Evolutionary conservation across 129 eudicot genomes (phyloP).

Genomic region (Chrysanthemum seticuspe): DNA sequence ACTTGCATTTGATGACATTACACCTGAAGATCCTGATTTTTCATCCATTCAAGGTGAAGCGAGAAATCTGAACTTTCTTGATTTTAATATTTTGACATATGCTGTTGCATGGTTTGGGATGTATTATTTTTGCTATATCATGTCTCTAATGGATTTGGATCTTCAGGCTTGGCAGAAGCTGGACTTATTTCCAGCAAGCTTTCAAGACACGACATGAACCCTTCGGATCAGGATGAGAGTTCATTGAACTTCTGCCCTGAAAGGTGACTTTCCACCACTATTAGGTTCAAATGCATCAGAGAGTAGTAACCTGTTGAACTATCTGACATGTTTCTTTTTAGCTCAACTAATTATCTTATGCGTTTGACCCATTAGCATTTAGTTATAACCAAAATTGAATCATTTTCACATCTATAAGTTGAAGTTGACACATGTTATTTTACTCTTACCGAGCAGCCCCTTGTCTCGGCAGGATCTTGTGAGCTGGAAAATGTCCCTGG

Average conservation of each 20-base stretch:
- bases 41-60: slow-evolving; percentile 83
- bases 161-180: slow-evolving; percentile 95
- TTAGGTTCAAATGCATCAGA: slow-evolving; percentile 83
- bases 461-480: slow-evolving; percentile 97
- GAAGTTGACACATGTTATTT: too few species aligned
- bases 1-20: slow-evolving; percentile 93
- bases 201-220: slow-evolving; percentile 71
- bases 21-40: slow-evolving; percentile 94
- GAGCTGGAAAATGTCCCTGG: slow-evolving; percentile 94
- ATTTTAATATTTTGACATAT: neutral
- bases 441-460: slow-evolving; percentile 45
- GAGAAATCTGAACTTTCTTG: slow-evolving; percentile 7
- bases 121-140: neutral
- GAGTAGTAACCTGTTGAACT: slow-evolving; percentile 13
- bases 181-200: slow-evolving; percentile 96
- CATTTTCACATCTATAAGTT: too few species aligned
- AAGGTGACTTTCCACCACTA: slow-evolving; percentile 65
- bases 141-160: slow-evolving; percentile 21
- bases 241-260: slow-evolving; percentile 70
- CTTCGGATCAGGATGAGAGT: slow-evolving; percentile 58
- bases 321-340: too few species aligned
- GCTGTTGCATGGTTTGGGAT: neutral
- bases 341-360: too few species aligned
- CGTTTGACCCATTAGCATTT: too few species aligned
- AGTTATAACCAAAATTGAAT: too few species aligned